A percentile compares a stretch with the other conserved stretches of the same genome.
phyloP scores from a whole-genome alignment of 2,329 filamentous ascomycete species.

The Didymella sp. region DNA sequence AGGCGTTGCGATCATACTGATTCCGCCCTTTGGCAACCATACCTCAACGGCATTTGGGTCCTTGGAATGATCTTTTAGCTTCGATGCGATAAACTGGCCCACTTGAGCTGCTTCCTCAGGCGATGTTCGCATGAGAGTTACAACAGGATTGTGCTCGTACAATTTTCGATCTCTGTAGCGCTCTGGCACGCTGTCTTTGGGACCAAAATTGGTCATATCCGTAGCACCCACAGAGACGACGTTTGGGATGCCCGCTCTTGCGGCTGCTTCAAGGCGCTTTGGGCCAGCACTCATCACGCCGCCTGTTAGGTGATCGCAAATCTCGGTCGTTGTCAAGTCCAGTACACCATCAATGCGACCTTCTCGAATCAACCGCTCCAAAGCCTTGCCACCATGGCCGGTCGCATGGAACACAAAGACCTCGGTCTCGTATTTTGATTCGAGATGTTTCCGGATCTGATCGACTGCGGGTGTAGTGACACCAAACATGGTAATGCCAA shows the following conservation, averaged over 20 bases:
- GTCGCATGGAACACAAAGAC: slow-evolving; percentile 74
- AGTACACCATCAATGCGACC: slow-evolving; percentile 68
- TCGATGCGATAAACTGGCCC: slow-evolving; percentile 63
- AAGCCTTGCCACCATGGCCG: slow-evolving; percentile 70
- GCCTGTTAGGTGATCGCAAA: slow-evolving; percentile 66
- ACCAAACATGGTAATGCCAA: slow-evolving; percentile 77
- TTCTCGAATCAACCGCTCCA: slow-evolving; percentile 69
- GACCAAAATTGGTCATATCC: slow-evolving; percentile 67
- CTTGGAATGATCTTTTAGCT: slow-evolving; percentile 55
- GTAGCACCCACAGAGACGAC: slow-evolving; percentile 59
- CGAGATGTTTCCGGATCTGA: slow-evolving; percentile 59
- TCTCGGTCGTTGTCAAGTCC: slow-evolving; percentile 75
- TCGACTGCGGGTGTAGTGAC: slow-evolving; percentile 73
- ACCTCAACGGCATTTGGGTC: slow-evolving; percentile 58
- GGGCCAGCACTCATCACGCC: slow-evolving; percentile 68
- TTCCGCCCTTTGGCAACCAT: slow-evolving; percentile 65
- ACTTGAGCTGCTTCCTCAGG: slow-evolving; percentile 63
- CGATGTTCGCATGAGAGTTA: slow-evolving; percentile 71
- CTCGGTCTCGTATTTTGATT: slow-evolving; percentile 55
- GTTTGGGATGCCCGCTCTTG: slow-evolving; percentile 64
- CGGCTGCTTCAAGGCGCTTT: slow-evolving; percentile 64
- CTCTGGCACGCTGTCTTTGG: slow-evolving; percentile 62
- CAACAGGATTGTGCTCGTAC: slow-evolving; percentile 70
- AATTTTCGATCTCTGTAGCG: slow-evolving; percentile 60
- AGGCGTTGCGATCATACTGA: slow-evolving; percentile 66